These are phyloP conservation scores for Quercus wislizeni DNA, from an alignment of 306 rosid species.

Conservation along the genomic window DNA sequence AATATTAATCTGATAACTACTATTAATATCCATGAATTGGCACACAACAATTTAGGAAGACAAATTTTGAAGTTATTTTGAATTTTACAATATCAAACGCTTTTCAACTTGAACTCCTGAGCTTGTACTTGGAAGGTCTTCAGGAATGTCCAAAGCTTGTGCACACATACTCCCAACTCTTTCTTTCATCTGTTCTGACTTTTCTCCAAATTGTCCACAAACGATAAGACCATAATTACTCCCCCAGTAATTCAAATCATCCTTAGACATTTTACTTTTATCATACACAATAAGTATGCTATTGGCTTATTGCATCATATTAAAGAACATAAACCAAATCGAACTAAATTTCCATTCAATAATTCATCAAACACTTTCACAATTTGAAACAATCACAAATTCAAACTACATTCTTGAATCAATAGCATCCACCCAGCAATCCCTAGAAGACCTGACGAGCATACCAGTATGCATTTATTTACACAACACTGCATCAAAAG, in stretches of 20 bases:
- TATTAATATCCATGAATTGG: too few relatives aligned
- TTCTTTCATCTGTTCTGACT: not conserved
- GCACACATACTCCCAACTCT: not conserved
- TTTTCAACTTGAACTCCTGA: not conserved
- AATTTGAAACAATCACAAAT: not conserved
- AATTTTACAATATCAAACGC: not conserved
- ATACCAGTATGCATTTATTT: not conserved
- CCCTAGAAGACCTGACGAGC: not conserved
- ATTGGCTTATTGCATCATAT: not conserved
- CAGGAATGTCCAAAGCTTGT: not conserved
- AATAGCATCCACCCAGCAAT: not conserved
- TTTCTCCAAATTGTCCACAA: not conserved
- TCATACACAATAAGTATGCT: not conserved
- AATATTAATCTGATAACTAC: too few relatives aligned
- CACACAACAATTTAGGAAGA: too few relatives aligned
- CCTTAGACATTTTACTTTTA: not conserved
- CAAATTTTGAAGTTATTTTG: not conserved
- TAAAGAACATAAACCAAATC: not conserved
- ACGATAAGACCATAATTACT: too few relatives aligned
- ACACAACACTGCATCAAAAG: slow-evolving; percentile 18
- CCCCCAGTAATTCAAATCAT: not conserved
- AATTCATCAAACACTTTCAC: not conserved
- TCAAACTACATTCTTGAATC: not conserved
- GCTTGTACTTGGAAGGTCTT: not conserved
- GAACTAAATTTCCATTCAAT: not conserved